Conservation (phyloP, 257 asterid genomes). For the Solanum sparsipilum region DNA sequence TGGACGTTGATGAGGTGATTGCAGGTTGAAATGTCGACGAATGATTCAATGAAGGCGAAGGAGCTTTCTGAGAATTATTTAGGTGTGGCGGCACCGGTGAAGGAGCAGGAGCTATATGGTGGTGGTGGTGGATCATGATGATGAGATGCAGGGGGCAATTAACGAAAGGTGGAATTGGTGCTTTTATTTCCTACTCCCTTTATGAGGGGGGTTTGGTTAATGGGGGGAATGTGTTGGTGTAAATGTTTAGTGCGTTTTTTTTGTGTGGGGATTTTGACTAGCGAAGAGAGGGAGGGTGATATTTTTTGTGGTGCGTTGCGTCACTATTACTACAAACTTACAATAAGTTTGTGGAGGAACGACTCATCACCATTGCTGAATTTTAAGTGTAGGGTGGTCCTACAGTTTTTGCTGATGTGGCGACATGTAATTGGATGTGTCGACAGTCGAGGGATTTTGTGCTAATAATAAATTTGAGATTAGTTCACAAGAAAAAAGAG, state of each 20-base stretch:
- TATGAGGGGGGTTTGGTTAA: background rate
- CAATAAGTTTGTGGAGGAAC: background rate
- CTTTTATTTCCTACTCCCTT: constrained; percentile 5
- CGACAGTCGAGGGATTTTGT: background rate
- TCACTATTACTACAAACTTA: background rate
- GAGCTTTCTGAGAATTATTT: background rate
- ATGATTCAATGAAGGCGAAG: background rate
- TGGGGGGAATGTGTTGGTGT: background rate
- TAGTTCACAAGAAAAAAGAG: background rate
- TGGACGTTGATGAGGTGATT: background rate
- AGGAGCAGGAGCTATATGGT: constrained; percentile 25
- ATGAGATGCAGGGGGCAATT: constrained; percentile 11
- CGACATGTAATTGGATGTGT: background rate
- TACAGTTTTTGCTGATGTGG: background rate
- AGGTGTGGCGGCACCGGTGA: constrained; percentile 5
- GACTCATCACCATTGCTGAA: constrained; percentile 36
- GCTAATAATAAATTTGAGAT: background rate
- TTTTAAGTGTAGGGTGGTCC: constrained; percentile 24
- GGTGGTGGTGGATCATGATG: constrained; percentile 30
- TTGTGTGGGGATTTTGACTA: constrained; percentile 15
- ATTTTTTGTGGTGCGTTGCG: background rate
- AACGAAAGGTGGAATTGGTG: constrained; percentile 7
- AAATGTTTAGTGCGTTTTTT: background rate
- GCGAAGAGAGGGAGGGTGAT: constrained; percentile 1
- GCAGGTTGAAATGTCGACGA: background rate